Base-by-base conservation (phyloP, 2,329 filamentous ascomycete genomes). In the Malbranchea zuffiana region DNA sequence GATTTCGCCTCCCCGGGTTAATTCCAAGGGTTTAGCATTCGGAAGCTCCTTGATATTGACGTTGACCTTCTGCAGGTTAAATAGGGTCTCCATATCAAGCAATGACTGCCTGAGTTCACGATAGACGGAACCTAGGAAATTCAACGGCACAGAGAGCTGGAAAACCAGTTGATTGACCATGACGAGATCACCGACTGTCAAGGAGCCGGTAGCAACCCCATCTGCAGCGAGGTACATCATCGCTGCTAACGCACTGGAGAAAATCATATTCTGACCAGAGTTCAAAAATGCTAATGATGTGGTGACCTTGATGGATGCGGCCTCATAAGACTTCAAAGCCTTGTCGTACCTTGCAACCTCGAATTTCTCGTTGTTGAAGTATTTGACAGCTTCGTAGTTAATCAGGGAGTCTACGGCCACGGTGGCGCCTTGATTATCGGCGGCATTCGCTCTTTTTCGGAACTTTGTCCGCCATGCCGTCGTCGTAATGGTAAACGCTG, bases 81-180 rank as follows among this genome's bases (percentile, higher is more conserved):
- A 98, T 4, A 98, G 72, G 0, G 90, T 96, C 62, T 96, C 90
- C 90, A 98, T 98, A 57, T 98, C 92, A 21, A 98, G 69, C 29
- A 98, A 69, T 15, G 85, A 94, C 63, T 98, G 90, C 39, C 90
- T 75, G 37, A 98, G 72, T 63, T 98, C 90, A 49, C 90, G 81
- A 58, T 98, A 98, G 8, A 98, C 88, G 10, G 86, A 93, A n/a
- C 90, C 90, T 3, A 98, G 69, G 61, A 98, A 98, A 68, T 98
- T 98, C 42, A 98, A 72, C 0, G 90, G 90, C 3, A 98, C 85
- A 0, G 86, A 95, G 4, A 98, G 78, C 62, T 98, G 90, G 63
- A 98, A 98, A 41, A 98, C 87, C 12, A 98, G 78, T 66, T 96
- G 90, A 59, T 98, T 98, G 48, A 98, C 85, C 84, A 98, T 92